Percentiles rank a stretch among this genome's conserved stretches.
Evolutionary conservation across 768 basidiomycete genomes (phyloP).

Genomic region (Grammothele lineata): DNA sequence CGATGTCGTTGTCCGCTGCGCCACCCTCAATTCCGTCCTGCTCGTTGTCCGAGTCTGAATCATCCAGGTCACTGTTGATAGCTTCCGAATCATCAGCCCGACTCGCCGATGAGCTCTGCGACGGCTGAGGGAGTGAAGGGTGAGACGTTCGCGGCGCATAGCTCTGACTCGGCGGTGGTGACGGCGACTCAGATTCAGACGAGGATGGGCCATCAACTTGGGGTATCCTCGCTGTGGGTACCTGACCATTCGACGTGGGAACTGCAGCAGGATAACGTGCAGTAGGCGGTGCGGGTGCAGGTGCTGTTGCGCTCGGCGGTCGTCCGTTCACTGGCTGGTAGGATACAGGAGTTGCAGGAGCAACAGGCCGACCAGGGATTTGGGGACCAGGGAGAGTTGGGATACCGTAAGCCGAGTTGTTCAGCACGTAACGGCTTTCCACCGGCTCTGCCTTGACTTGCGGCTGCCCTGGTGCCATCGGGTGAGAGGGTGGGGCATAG

Average conservation of each 20-base stretch:
- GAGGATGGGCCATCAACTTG: slow-evolving; percentile 76
- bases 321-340: slow-evolving; percentile 34
- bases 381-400: slow-evolving; percentile 66
- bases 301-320: slow-evolving; percentile 7
- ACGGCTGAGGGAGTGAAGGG: slow-evolving; percentile 69
- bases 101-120: slow-evolving; percentile 34
- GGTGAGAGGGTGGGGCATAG: slow-evolving; percentile 38
- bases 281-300: slow-evolving; percentile 17
- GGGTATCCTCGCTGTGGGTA: slow-evolving; percentile 52
- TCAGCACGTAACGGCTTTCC: slow-evolving; percentile 65
- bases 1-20: slow-evolving; percentile 75
- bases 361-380: slow-evolving; percentile 46
- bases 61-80: slow-evolving; percentile 96
- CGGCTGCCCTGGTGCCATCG: slow-evolving; percentile 29
- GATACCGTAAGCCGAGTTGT: slow-evolving; percentile 43
- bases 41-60: slow-evolving; percentile 85
- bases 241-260: not conserved
- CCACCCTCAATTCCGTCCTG: slow-evolving; percentile 78
- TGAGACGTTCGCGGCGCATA: slow-evolving; percentile 71
- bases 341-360: slow-evolving; percentile 49
- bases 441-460: slow-evolving; percentile 73
- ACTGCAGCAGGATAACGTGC: slow-evolving; percentile 17
- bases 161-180: slow-evolving; percentile 54
- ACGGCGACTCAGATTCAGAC: slow-evolving; percentile 66
- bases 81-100: slow-evolving; percentile 64